Conservation (phyloP, 805 yeast genomes). For the Schizosaccharomyces lindneri region DNA sequence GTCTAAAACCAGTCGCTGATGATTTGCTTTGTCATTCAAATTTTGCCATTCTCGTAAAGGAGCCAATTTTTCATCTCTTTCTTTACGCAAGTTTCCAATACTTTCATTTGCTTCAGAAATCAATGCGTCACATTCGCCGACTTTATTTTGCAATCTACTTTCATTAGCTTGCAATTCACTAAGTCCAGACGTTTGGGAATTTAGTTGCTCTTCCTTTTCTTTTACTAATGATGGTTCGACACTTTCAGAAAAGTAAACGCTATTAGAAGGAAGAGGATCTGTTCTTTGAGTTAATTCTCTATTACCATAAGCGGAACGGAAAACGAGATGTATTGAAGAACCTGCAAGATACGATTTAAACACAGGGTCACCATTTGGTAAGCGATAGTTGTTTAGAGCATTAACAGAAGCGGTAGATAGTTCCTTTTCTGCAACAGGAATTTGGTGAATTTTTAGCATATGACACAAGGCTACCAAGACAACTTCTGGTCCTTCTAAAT, state of each 20-base stretch:
- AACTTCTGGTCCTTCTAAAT: conserved; percentile 42
- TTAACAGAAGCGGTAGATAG: conserved; percentile 19
- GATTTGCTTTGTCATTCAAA: not conserved
- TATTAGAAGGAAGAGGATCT: not conserved
- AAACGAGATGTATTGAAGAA: conserved; percentile 24
- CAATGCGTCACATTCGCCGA: not conserved
- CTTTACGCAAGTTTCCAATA: not conserved
- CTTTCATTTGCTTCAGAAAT: not conserved
- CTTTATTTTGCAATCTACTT: not conserved
- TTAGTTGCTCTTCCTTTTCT: not conserved
- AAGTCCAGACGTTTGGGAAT: not conserved
- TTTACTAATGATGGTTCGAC: not conserved
- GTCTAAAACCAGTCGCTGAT: not conserved
- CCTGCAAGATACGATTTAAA: conserved; percentile 40
- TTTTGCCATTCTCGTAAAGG: not conserved
- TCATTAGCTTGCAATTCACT: not conserved
- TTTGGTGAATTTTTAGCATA: conserved; percentile 21
- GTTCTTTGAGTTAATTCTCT: conserved; percentile 15
- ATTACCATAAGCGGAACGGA: conserved; percentile 38
- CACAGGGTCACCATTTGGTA: conserved; percentile 10
- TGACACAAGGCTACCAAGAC: conserved; percentile 49
- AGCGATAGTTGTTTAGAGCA: not conserved
- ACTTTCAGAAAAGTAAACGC: conserved; percentile 1
- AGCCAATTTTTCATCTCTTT: not conserved
- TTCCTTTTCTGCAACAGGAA: conserved; percentile 37